Base-by-base conservation (phyloP, 1,284 basidiomycete species). In the Microbotryum saponariae region DNA sequence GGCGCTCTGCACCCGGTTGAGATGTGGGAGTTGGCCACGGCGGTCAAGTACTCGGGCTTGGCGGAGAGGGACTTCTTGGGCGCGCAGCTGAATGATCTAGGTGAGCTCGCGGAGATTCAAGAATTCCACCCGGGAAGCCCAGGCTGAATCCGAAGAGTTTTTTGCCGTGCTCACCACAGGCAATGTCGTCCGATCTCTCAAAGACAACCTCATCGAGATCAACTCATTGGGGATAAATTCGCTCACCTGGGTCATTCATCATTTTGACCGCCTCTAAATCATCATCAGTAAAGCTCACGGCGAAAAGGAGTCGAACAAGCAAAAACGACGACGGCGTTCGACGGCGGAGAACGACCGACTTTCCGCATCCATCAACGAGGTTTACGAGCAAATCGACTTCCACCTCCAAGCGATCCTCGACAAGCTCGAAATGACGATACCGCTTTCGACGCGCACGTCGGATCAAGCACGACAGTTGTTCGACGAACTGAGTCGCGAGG, bases 141-240 rank as follows among this genome's bases (percentile, higher is more conserved):
- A 6, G 37, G 37, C 37, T 42, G 5, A 10, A 18, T 3, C 4
- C 18, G 16, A 42, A 12, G 12, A 42, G 16, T 14, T 6, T 6
- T 42, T 4, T 10, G 16, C 7, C n/a, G 44, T 70, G 1, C 46
- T 37, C 23, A 59, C 60, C 6, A 50, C 67, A 23, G 62, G 67
- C 29, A 54, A 66, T 20, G 44, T 54, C 12, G 61, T 56, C n/a
- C 53, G 65, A 16, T 58, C 66, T n/a, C 53, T 70, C 33, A 70
- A 69, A 48, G 69, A 70, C 52, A 21, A 51, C 16, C 53, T 70
- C 27, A 46, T 56, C 48, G 50, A 52, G 12, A 42, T 70, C 12
- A 65, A 67, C 31, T 49, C 61, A 9, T 58, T 63, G 49, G 63
- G 68, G 12, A 20, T 64, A 2, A 64, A 57, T 21, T 54, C 66